Conservation (phyloP, 139 green algal species). For the Micractinium sp. region DNA sequence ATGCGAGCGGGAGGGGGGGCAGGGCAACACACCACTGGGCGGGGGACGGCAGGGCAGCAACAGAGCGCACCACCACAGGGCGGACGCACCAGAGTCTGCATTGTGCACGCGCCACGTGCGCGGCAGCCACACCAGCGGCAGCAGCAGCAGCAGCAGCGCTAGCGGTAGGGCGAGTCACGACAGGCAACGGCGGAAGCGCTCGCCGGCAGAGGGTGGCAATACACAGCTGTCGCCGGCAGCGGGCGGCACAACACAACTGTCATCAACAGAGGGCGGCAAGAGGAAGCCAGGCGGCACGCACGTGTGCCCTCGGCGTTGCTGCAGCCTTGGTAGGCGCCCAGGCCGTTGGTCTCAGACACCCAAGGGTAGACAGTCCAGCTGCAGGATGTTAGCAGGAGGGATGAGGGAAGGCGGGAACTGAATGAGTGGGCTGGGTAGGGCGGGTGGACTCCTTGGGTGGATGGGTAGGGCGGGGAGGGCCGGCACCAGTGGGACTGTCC, state of each 20-base stretch:
- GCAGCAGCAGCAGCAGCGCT: background rate
- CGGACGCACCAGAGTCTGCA: no score
- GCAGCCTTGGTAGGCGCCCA: constrained; percentile 30
- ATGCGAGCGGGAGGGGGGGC: background rate
- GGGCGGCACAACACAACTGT: no score
- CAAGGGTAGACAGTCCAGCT: constrained; percentile 45
- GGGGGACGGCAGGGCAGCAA: background rate
- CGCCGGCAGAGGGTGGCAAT: no score
- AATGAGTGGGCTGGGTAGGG: background rate
- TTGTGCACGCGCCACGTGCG: no score
- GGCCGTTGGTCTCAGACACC: constrained; percentile 21
- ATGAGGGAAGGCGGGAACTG: background rate
- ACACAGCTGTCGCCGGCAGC: no score
- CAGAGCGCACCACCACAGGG: no score
- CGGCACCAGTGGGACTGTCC: no score
- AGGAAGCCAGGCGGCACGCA: background rate
- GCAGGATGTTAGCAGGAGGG: background rate
- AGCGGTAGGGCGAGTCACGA: background rate
- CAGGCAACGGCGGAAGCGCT: background rate
- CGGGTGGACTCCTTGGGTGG: background rate
- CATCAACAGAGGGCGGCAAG: no score
- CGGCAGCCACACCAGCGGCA: no score
- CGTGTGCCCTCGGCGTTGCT: background rate
- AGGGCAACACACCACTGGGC: background rate
- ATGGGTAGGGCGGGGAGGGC: background rate